Evolutionary conservation across 2,329 filamentous ascomycete genomes (phyloP).

Genomic region (Lasiodiplodia citricola): DNA sequence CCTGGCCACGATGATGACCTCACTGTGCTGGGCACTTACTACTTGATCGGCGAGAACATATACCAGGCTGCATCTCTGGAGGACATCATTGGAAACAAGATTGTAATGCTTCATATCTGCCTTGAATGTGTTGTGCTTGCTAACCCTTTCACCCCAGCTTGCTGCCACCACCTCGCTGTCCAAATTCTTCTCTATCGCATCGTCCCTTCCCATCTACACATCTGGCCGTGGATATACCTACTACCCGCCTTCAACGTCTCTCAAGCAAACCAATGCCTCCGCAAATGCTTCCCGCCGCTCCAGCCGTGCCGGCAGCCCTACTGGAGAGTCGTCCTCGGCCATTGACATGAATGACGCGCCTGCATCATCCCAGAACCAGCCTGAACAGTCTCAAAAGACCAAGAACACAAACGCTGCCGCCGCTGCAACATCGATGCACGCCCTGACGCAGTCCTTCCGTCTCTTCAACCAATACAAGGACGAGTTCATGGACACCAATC

Average conservation of each 20-base stretch:
- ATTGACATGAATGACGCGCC: conserved; percentile 31
- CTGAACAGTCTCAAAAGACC: conserved; percentile 4
- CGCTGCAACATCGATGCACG: conserved; percentile 34
- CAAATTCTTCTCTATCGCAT: conserved; percentile 60
- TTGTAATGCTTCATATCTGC: conserved; percentile 47
- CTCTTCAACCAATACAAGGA: conserved; percentile 61
- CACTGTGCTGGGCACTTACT: conserved; percentile 63
- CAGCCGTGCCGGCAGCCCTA: conserved; percentile 45
- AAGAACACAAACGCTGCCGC: conserved; percentile 12
- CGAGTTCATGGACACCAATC: conserved; percentile 69
- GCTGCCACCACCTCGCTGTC: conserved; percentile 61
- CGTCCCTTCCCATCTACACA: conserved; percentile 61
- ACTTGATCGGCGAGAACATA: conserved; percentile 64
- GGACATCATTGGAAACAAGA: conserved; percentile 61
- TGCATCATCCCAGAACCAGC: conserved; percentile 28
- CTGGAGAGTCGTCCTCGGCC: conserved; percentile 31
- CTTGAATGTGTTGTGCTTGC: neutral
- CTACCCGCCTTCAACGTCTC: conserved; percentile 54
- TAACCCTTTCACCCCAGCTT: conserved; percentile 46
- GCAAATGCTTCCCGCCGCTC: conserved; percentile 40
- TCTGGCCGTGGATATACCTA: conserved; percentile 67
- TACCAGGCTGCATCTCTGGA: conserved; percentile 67
- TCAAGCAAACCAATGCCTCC: conserved; percentile 28
- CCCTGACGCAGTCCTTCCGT: conserved; percentile 52
- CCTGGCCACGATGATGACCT: conserved; percentile 58